phyloP scores from a whole-genome alignment of 2,329 filamentous ascomycete genomes.

The Hypoxylon sp. region DNA sequence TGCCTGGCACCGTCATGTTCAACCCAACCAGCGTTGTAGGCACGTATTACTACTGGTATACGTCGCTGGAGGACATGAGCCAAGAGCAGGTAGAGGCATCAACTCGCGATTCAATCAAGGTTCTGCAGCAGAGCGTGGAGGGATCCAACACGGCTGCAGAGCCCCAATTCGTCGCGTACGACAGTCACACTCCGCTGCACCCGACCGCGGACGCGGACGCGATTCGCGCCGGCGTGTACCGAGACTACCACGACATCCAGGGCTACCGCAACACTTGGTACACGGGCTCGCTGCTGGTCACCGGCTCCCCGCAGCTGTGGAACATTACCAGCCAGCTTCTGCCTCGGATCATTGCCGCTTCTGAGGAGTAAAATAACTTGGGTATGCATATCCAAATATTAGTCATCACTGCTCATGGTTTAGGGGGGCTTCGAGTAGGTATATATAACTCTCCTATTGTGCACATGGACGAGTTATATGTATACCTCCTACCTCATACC shows the following conservation, averaged over 20 bases:
- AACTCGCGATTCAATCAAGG: slow-evolving; percentile 34
- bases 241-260: slow-evolving; percentile 34
- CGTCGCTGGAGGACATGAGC: slow-evolving; percentile 24
- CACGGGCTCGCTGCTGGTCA: slow-evolving; percentile 35
- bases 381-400: background rate
- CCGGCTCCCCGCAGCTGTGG: slow-evolving; percentile 38
- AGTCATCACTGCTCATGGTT: background rate
- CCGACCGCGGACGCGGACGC: slow-evolving; percentile 33
- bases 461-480: background rate
- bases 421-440: background rate
- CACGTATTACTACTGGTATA: slow-evolving; percentile 44
- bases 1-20: slow-evolving; percentile 40
- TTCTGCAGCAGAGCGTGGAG: slow-evolving; percentile 25
- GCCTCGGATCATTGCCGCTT: slow-evolving; percentile 34
- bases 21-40: slow-evolving; percentile 34
- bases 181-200: slow-evolving; percentile 36
- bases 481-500: background rate
- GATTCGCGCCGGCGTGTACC: slow-evolving; percentile 34
- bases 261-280: slow-evolving; percentile 45
- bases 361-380: slow-evolving; percentile 20
- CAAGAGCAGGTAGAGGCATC: slow-evolving; percentile 32
- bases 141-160: slow-evolving; percentile 24
- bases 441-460: background rate
- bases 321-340: slow-evolving; percentile 40
- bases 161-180: slow-evolving; percentile 33